These are phyloP conservation scores for Sarocladium brachiariae DNA, from an alignment of 2,329 filamentous ascomycete genomes.

Conservation along the genomic window DNA sequence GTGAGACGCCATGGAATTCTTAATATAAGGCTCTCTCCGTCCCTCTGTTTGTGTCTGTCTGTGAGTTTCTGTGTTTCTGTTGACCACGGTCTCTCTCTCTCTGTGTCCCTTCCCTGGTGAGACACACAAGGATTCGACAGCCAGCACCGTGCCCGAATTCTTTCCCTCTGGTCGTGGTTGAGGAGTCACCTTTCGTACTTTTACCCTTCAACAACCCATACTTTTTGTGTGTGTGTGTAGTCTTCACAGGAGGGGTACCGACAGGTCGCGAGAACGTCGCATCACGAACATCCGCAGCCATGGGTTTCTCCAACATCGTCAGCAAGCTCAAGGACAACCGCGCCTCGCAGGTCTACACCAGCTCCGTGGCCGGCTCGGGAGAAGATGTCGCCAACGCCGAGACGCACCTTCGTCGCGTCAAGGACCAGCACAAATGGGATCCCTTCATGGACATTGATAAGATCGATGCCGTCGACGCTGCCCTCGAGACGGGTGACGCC, in stretches of 20 bases:
- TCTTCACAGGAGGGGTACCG: too few species aligned
- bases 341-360: conserved; percentile 15
- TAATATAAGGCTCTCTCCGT: too few species aligned
- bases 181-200: too few species aligned
- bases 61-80: too few species aligned
- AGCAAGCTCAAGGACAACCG: conserved; percentile 3
- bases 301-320: conserved; percentile 6
- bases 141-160: too few species aligned
- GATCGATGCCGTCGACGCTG: conserved; percentile 43
- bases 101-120: too few species aligned
- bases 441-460: conserved; percentile 49
- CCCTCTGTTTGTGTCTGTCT: too few species aligned
- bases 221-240: neutral
- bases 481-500: conserved; percentile 34
- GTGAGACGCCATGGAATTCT: too few species aligned
- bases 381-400: conserved; percentile 15
- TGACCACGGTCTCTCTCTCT: too few species aligned
- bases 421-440: conserved; percentile 47
- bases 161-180: too few species aligned
- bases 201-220: neutral
- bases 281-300: neutral
- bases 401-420: conserved; percentile 33
- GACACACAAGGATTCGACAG: too few species aligned
- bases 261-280: neutral
- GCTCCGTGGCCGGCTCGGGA: conserved; percentile 2